phyloP scores from a whole-genome alignment of 306 rosid genomes.

The Quillaja saponaria region DNA sequence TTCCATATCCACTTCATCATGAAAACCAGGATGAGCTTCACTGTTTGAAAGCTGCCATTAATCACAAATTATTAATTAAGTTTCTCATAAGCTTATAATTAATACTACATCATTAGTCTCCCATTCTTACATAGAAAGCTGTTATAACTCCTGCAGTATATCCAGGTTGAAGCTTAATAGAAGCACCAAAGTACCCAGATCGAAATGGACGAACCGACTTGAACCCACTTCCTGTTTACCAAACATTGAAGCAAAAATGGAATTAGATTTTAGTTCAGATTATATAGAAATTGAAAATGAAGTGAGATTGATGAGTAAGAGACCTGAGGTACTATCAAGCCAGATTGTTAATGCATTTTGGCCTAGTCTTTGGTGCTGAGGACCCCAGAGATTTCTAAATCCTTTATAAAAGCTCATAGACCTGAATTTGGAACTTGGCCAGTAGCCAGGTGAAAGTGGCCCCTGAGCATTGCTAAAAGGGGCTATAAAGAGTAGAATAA shows the following conservation, averaged over 20 bases:
- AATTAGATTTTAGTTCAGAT: conserved; percentile 17
- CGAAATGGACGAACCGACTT: conserved; percentile 83
- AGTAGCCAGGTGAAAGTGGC: conserved; percentile 91
- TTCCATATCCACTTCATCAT: conserved; percentile 97
- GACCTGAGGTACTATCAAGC: conserved; percentile 87
- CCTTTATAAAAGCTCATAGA: conserved; percentile 64
- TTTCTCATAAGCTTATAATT: no score
- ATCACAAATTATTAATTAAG: no score
- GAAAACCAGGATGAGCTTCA: conserved; percentile 94
- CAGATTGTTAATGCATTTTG: conserved; percentile 71
- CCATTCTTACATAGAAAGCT: conserved; percentile 73
- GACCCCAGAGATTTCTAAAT: conserved; percentile 83
- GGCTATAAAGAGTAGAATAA: conserved; percentile 37
- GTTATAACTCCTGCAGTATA: conserved; percentile 98
- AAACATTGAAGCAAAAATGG: conserved; percentile 11
- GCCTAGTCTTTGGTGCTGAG: conserved; percentile 68
- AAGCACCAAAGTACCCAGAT: conserved; percentile 89
- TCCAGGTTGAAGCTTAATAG: conserved; percentile 89
- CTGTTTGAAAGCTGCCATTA: conserved; percentile 80
- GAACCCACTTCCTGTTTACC: conserved; percentile 82
- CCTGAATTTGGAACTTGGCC: conserved; percentile 86
- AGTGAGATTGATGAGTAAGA: neutral
- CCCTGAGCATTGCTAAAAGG: conserved; percentile 61
- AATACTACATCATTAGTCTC: neutral
- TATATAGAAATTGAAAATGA: neutral